Conservation (phyloP, 768 basidiomycete species). For the Psilocybe azurescens region DNA sequence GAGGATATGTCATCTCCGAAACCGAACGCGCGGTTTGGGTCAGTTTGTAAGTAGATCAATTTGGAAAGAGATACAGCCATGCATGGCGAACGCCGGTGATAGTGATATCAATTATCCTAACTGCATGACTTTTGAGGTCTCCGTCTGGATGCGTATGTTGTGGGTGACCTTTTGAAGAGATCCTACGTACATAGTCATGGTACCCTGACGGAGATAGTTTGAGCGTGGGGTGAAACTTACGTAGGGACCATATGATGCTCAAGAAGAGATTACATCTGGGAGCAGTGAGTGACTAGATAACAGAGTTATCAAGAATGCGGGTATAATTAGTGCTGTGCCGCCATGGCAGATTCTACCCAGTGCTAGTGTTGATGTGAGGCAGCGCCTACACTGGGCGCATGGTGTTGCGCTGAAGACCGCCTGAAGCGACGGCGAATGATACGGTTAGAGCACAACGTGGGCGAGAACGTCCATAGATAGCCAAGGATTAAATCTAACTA, state of each 20-base stretch:
- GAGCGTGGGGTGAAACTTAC: neutral
- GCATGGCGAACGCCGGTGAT: neutral
- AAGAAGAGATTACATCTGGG: neutral
- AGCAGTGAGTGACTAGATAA: neutral
- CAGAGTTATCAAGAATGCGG: no score
- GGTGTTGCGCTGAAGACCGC: no score
- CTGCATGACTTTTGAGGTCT: neutral
- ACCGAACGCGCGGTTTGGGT: neutral
- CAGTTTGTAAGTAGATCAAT: neutral
- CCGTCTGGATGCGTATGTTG: neutral
- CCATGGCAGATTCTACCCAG: no score
- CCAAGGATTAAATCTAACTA: neutral
- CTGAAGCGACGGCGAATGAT: no score
- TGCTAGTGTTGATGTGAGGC: no score
- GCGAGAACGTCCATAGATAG: neutral
- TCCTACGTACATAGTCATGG: no score
- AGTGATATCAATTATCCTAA: neutral
- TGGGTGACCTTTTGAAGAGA: no score
- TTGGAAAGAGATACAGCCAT: neutral
- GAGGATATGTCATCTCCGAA: neutral
- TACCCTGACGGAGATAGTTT: no score
- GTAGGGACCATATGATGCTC: neutral
- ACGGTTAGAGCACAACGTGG: no score
- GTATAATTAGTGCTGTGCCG: no score
- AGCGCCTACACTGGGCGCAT: no score